Evolutionary conservation across 805 yeast genomes (phyloP).

Genomic region (Kurtzmaniella fragi): DNA sequence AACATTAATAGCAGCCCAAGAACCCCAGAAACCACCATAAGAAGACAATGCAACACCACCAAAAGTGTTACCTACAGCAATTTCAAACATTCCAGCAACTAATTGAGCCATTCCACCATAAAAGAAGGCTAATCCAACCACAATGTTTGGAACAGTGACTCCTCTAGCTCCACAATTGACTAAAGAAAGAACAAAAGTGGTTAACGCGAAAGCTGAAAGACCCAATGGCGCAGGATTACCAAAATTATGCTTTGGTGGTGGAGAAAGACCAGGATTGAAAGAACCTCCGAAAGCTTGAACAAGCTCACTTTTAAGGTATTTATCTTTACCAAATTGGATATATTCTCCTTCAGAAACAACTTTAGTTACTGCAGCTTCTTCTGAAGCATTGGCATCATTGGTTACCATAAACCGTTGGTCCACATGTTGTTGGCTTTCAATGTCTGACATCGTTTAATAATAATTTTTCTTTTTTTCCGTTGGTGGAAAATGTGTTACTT

Average conservation of each 20-base stretch:
- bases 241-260: constrained; percentile 37
- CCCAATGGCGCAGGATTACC: constrained; percentile 80
- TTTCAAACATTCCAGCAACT: constrained; percentile 72
- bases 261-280: constrained; percentile 57
- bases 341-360: constrained; percentile 51
- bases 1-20: constrained; percentile 57
- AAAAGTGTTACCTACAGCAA: constrained; percentile 71
- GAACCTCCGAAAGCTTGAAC: constrained; percentile 78
- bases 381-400: constrained; percentile 4
- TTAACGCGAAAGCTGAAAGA: constrained; percentile 63
- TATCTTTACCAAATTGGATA: constrained; percentile 67
- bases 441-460: no score
- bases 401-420: background rate
- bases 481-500: no score
- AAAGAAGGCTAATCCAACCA: constrained; percentile 62
- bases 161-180: constrained; percentile 66
- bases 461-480: no score
- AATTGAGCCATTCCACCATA: constrained; percentile 72
- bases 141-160: constrained; percentile 53
- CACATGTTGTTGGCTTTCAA: no score
- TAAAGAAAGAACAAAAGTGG: constrained; percentile 61
- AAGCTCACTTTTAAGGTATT: constrained; percentile 58
- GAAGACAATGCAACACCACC: constrained; percentile 62
- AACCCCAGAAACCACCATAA: constrained; percentile 74
- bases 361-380: constrained; percentile 18